Percentiles rank a stretch among this genome's conserved stretches.
These are phyloP conservation scores for Pichia exigua DNA, from an alignment of 805 yeast species.

Conservation along the genomic window DNA sequence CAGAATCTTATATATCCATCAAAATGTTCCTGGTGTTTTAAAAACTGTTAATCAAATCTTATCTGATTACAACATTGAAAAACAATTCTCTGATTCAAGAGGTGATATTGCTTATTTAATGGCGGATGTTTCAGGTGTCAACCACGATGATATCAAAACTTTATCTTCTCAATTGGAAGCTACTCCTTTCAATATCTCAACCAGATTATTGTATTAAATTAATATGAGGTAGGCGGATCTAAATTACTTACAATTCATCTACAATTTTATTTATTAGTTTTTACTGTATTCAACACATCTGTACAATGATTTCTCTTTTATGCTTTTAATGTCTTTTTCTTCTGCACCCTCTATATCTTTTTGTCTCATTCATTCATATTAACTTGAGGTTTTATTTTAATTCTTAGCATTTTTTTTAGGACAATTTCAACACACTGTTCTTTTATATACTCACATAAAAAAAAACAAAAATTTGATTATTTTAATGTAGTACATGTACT, in stretches of 20 bases:
- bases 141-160: slow-evolving; percentile 70
- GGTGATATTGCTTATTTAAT: slow-evolving; percentile 95
- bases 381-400: neutral
- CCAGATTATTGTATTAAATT: slow-evolving; percentile 74
- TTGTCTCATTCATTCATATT: neutral
- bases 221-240: neutral
- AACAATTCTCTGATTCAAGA: slow-evolving; percentile 95
- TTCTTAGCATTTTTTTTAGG: neutral
- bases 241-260: neutral
- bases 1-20: slow-evolving; percentile 92
- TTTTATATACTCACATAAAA: neutral
- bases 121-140: slow-evolving; percentile 92
- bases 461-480: no score
- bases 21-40: slow-evolving; percentile 97
- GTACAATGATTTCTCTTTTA: slow-evolving; percentile 1
- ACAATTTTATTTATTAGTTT: neutral
- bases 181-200: slow-evolving; percentile 85
- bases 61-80: slow-evolving; percentile 91
- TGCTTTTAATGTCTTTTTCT: neutral
- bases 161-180: slow-evolving; percentile 79
- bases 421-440: slow-evolving; percentile 5
- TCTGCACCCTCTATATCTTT: neutral
- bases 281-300: neutral
- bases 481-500: neutral
- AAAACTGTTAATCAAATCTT: slow-evolving; percentile 94